Percentiles rank a stretch among this genome's conserved stretches.
Evolutionary conservation across 1,139 yeast species (phyloP).

Genomic region (Blastobotrys raffinosifermentans): DNA sequence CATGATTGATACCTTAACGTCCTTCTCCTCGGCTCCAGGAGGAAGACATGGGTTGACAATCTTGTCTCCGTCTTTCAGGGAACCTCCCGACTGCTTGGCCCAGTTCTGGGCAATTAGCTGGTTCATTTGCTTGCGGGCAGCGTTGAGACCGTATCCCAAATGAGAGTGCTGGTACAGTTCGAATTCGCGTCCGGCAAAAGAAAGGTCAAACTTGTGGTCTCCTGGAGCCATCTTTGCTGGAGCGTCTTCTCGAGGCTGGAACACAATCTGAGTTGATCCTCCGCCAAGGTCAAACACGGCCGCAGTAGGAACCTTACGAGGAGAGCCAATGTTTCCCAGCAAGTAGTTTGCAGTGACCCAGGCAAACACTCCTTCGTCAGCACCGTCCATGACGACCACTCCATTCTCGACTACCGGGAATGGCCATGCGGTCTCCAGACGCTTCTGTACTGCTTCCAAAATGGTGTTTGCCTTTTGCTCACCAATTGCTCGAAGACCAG

Average conservation of each 20-base stretch:
- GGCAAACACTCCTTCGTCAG: slow-evolving; percentile 97
- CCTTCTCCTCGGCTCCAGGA: slow-evolving; percentile 47
- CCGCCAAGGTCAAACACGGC: slow-evolving; percentile 98
- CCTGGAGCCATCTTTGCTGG: slow-evolving; percentile 69
- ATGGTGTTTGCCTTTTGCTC: slow-evolving; percentile 57
- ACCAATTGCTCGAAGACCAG: slow-evolving; percentile 88
- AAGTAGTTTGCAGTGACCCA: slow-evolving; percentile 96
- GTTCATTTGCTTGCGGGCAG: slow-evolving; percentile 83
- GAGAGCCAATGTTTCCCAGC: slow-evolving; percentile 82
- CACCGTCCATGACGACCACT: slow-evolving; percentile 88
- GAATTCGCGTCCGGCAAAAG: slow-evolving; percentile 76
- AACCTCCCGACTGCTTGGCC: slow-evolving; percentile 13
- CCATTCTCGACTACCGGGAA: slow-evolving; percentile 88
- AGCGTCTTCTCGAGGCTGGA: slow-evolving; percentile 59
- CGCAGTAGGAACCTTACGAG: slow-evolving; percentile 69
- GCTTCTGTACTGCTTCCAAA: slow-evolving; percentile 65
- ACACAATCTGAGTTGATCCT: slow-evolving; percentile 96
- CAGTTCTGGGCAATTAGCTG: slow-evolving; percentile 29
- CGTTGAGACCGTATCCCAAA: slow-evolving; percentile 91
- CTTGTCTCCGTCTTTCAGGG: slow-evolving; percentile 24
- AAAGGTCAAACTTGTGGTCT: slow-evolving; percentile 76
- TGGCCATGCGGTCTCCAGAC: slow-evolving; percentile 74
- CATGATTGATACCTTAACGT: slow-evolving; percentile 52
- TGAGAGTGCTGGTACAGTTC: slow-evolving; percentile 92
- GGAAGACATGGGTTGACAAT: slow-evolving; percentile 81